phyloP scores from a whole-genome alignment of 1,284 basidiomycete genomes.

The Boletus nobilissimus region DNA sequence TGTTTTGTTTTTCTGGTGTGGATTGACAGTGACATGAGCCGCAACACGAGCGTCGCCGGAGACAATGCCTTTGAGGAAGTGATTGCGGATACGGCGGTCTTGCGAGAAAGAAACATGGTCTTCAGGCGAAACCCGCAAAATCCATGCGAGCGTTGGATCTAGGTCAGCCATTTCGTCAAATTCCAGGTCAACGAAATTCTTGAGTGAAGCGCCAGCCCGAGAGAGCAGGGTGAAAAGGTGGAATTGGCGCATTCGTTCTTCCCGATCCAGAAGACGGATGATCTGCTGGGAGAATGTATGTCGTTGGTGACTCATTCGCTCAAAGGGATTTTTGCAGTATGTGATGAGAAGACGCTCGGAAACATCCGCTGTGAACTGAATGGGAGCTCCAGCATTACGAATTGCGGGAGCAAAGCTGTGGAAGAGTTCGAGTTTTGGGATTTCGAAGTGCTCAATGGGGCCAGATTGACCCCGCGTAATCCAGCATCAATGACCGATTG shows the following conservation, averaged over 20 bases:
- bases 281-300: neutral
- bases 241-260: constrained; percentile 15
- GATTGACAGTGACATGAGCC: constrained; percentile 13
- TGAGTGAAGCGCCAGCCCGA: neutral
- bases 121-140: neutral
- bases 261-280: neutral
- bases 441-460: neutral
- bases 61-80: constrained; percentile 25
- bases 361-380: neutral
- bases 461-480: neutral
- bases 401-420: neutral
- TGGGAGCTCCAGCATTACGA: neutral
- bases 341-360: neutral
- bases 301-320: neutral
- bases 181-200: constrained; percentile 11
- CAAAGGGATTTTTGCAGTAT: neutral
- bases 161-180: constrained; percentile 4
- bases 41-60: constrained; percentile 2
- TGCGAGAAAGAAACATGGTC: constrained; percentile 7
- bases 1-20: neutral
- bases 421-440: neutral
- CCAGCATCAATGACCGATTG: neutral
- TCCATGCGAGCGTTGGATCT: constrained; percentile 13
- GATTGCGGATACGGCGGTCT: constrained; percentile 14
- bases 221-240: constrained; percentile 12